Base-by-base conservation (phyloP, 2,329 filamentous ascomycete species). In the Aspergillus sojae region DNA sequence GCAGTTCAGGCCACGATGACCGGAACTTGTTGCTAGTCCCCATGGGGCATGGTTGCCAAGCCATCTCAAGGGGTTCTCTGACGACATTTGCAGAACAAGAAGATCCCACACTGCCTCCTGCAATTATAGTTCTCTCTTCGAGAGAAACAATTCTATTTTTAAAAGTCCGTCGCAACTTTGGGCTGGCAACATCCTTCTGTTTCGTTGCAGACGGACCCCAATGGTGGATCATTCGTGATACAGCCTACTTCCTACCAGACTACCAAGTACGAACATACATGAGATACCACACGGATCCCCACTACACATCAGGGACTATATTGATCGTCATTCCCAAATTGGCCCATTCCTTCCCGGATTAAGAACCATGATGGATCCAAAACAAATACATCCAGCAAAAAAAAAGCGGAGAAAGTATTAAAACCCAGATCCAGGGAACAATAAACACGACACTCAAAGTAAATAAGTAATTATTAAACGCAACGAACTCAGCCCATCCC, bases 1-100 rank as follows among this genome's bases (percentile, higher is more conserved):
- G 48, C 55, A 45, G 55, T 63, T 77, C 75, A 79, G 77, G 77
- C 75, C 77, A 79, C 77, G 76, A 77, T 78, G 69, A 69, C 75
- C 74, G 72, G 69, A 78, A 78, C 73, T 69, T 48, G 46, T 41
- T 69, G 61, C 71, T 75, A 74, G 67, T 62, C 71, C 69, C 10
- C 3, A 65, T 74, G 23, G 21, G 71, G 76, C 39, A 62, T 74
- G 63, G 73, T 71, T 71, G 75, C 75, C 71, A 72, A 71, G 69
- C 32, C 30, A 36, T 4, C 16, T 5, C 23, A 46, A 30, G 48
- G 16, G 23, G 46, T 50, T 50, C 57, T 54, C 45, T 58, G 57
- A 63, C 58, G 61, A 63, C 61, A 62, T 64, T 50, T 59, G 34
- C 28, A 60, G 45, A 41, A 19, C 46, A 14, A 48, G 36, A 32